Percentiles rank a stretch among this genome's conserved stretches.
Evolutionary conservation across 139 green algal species (phyloP).

Genomic region (Zygnema cylindricum): DNA sequence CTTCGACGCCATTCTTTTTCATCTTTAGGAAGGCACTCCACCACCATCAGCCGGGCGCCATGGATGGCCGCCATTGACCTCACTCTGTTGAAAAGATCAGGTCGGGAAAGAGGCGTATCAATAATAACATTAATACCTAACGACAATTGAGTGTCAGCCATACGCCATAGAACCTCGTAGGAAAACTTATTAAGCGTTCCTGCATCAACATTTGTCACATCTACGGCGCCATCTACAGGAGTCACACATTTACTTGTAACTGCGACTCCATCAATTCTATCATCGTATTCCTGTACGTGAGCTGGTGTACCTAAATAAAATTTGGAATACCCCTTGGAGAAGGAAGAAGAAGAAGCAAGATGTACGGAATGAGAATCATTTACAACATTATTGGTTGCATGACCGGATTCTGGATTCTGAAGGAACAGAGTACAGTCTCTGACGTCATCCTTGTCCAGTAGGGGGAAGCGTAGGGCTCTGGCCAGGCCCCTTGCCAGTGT

Average conservation of each 20-base stretch:
- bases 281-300: too few species aligned
- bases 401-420: too few species aligned
- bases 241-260: neutral
- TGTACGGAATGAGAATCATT: neutral
- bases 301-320: too few species aligned
- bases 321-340: too few species aligned
- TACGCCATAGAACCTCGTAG: slow-evolving; percentile 77
- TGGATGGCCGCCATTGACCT: slow-evolving; percentile 15
- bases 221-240: neutral
- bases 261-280: neutral
- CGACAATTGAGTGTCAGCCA: slow-evolving; percentile 67
- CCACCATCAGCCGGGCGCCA: slow-evolving; percentile 61
- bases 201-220: neutral
- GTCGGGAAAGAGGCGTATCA: slow-evolving; percentile 76
- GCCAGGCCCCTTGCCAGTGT: slow-evolving; percentile 67
- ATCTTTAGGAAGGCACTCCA: slow-evolving; percentile 69
- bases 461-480: slow-evolving; percentile 62
- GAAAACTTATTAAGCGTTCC: slow-evolving; percentile 75
- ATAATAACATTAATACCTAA: slow-evolving; percentile 68
- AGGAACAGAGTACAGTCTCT: slow-evolving; percentile 65
- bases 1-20: slow-evolving; percentile 63
- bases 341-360: neutral
- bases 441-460: slow-evolving; percentile 84
- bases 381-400: too few species aligned
- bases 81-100: slow-evolving; percentile 69